Base-by-base conservation (phyloP, 1,139 yeast species). In the Lodderomyces theae region DNA sequence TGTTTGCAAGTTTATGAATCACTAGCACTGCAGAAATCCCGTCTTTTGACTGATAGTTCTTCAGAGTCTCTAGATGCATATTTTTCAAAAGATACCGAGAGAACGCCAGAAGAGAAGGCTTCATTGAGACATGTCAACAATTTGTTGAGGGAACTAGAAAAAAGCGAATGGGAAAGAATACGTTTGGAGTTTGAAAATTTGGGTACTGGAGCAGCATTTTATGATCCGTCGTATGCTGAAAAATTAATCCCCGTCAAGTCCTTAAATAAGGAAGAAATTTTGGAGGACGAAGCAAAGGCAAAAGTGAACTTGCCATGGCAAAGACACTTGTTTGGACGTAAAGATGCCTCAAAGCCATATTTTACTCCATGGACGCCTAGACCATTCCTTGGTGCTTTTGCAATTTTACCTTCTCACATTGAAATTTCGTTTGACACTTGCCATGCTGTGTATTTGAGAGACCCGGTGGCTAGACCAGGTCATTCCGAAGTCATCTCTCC, bases 351-450 rank as follows among this genome's bases (percentile, higher is more conserved):
- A 28, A 88, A 85, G 68, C 79, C 90, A 7, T 92, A 84, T 64
- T 92, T 92, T 69, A 88, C 97, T 7, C 98, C 98, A 41, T 92
- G 97, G 97, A 76, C 82, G 44, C 95, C 97, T 47, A 83, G 96
- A 66, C 95, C 92, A 33, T 92, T 90, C 64, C 66, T 92, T 49
- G 90, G 96, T 4, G 94, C 96, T 36, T 88, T 90, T 64, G 94
- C 97, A 12, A 77, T 92, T 46, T 76, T 88, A 52, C 98, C 98
- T 22, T 82, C 86, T 47, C 97, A 92, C 63, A 72, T 92, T 46
- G 98, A 92, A 64, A 72, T 94, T 30, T 86, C 95, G 16, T 90
- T 87, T 63, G 77, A 79, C 47, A 88, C 97, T 7, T 90, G 97
- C 61, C 96, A 90, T 63, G 97, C 97, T 9, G 84, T 92, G 23